Evolutionary conservation across 805 yeast species (phyloP).

Genomic region (Tanozyma kutaoensis): DNA sequence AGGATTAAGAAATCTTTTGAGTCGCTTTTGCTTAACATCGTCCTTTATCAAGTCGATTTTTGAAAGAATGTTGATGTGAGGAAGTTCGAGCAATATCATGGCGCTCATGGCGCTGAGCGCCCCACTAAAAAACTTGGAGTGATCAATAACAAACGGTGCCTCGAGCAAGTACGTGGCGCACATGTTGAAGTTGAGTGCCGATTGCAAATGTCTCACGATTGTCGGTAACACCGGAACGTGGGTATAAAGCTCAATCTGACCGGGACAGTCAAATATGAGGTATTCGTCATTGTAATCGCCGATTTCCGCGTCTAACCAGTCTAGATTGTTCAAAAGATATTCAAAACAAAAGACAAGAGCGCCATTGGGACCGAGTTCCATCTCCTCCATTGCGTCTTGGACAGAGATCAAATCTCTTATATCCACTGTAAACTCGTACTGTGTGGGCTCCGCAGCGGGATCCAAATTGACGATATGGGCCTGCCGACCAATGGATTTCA

Average conservation of each 20-base stretch:
- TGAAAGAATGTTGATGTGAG: constrained; percentile 84
- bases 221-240: constrained; percentile 91
- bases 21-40: constrained; percentile 57
- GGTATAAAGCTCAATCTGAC: constrained; percentile 89
- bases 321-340: constrained; percentile 75
- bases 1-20: constrained; percentile 80
- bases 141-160: constrained; percentile 87
- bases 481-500: constrained; percentile 82
- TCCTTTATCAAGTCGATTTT: constrained; percentile 80
- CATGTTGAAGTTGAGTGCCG: constrained; percentile 66
- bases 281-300: constrained; percentile 95
- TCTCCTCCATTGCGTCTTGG: constrained; percentile 91
- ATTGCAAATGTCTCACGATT: constrained; percentile 72
- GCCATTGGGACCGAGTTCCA: constrained; percentile 91
- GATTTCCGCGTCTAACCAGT: constrained; percentile 95
- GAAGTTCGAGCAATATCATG: constrained; percentile 88
- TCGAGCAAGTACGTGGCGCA: constrained; percentile 91
- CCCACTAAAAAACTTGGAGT: constrained; percentile 88
- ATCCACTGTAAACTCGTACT: constrained; percentile 85
- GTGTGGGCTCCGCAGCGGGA: constrained; percentile 93
- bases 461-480: constrained; percentile 92
- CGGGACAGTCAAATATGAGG: constrained; percentile 91
- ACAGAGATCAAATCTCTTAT: constrained; percentile 81
- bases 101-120: constrained; percentile 97
- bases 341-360: constrained; percentile 90